Evolutionary conservation across 176 grass and related monocot species (phyloP), one percentile per base, ranked within the genome.

Genomic region (Paspalum vaginatum): DNA sequence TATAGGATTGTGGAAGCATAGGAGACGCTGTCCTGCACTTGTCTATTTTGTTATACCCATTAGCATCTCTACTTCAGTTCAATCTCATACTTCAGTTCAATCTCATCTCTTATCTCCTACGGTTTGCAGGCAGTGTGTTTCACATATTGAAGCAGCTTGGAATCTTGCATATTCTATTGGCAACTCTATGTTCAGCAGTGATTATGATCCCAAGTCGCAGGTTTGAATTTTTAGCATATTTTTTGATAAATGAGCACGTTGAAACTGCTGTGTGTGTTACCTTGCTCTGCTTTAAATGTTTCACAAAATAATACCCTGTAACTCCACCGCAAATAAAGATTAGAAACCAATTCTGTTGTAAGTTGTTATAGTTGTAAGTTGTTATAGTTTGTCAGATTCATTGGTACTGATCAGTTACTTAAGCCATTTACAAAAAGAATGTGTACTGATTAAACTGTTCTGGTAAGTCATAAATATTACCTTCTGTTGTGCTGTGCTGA

Each of bases 81-180:
- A 37, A 27, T 83, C 16, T 55, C 27, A 68, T 75, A 12, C 48
- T 62, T 60, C 22, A 56, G 14, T 76, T 44, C 24, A 37, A 27
- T 83, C 16, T 55, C 27, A 68, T 75, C 59, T 85, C 38, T 18
- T 79, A 40, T 77, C 54, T 74, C 52, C 5, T 88, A 8, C 39
- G 68, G 13, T 63, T 52, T 79, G 70, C 84, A 98, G 95, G 79
- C 61, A 50, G 70, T 94, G 89, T 72, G 41, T 91, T 77, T 95
- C 79, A 42, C 74, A 95, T 87, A 81, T 95, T 86, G 84, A 85
- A 87, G 89, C 86, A 56, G 95, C 95, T 75, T 95, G 95, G 95
- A 71, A 80, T 75, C 90, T 98, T 91, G 77, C 88, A 45, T 79
- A 84, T 87, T 89, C 78, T 84, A 74, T 81, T 85, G 92, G 88